Evolutionary conservation across 2,329 filamentous ascomycete genomes (phyloP).

Genomic region (Fusarium tjaetaba): DNA sequence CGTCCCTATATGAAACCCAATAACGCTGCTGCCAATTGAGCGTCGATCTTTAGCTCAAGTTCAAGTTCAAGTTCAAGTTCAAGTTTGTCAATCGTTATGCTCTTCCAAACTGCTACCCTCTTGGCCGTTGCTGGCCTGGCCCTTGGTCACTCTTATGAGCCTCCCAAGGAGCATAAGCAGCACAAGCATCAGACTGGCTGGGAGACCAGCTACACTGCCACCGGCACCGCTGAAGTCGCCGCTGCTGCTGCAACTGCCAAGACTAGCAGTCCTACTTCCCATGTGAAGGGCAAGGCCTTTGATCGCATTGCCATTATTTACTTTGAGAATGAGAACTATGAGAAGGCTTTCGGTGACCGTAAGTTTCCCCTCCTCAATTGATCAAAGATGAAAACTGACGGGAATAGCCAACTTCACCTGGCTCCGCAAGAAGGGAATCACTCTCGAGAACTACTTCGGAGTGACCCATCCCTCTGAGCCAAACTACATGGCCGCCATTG

Average conservation of each 20-base stretch:
- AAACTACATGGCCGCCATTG: slow-evolving; percentile 72
- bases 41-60: too few species aligned
- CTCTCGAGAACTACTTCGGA: slow-evolving; percentile 54
- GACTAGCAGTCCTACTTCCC: slow-evolving; percentile 67
- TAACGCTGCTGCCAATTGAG: background rate
- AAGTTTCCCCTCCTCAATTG: slow-evolving; percentile 37
- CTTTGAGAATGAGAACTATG: slow-evolving; percentile 80
- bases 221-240: slow-evolving; percentile 59
- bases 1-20: background rate
- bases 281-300: slow-evolving; percentile 76
- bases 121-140: slow-evolving; percentile 44
- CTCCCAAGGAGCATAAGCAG: background rate
- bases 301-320: slow-evolving; percentile 78
- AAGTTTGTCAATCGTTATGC: slow-evolving; percentile 5
- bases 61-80: background rate
- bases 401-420: slow-evolving; percentile 40
- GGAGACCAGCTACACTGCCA: slow-evolving; percentile 61
- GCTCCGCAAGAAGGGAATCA: slow-evolving; percentile 45
- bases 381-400: background rate
- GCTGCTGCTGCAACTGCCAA: slow-evolving; percentile 68
- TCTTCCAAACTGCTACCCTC: slow-evolving; percentile 34
- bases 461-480: slow-evolving; percentile 74
- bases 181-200: slow-evolving; percentile 36
- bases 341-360: slow-evolving; percentile 71
- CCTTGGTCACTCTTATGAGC: slow-evolving; percentile 29